A percentile compares a stretch with the other conserved stretches of the same genome.
Conservation (phyloP, 495 filamentous ascomycete species). For the Trichoderma asperelloides region DNA sequence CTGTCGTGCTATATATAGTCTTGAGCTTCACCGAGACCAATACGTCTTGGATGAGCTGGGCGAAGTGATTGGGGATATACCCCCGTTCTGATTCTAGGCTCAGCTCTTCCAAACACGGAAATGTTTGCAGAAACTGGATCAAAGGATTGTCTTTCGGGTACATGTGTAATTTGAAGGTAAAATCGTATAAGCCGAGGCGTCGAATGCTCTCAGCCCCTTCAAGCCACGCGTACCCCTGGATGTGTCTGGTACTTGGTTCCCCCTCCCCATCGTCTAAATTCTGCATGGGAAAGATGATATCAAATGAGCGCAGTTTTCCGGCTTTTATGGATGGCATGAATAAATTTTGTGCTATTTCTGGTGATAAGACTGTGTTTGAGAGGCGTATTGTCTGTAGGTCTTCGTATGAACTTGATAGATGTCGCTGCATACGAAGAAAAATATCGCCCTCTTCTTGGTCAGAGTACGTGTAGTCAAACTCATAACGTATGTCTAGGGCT, state of each 20-base stretch:
- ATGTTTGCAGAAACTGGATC: neutral
- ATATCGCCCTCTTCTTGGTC: neutral
- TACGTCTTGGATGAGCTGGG: neutral
- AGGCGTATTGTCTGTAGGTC: neutral
- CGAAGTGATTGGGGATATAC: neutral
- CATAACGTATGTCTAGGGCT: neutral
- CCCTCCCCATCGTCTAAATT: neutral
- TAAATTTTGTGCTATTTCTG: neutral
- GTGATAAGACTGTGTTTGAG: neutral
- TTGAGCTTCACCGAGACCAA: neutral
- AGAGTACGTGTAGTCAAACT: neutral
- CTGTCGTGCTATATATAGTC: neutral
- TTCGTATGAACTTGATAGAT: neutral
- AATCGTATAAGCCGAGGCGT: neutral
- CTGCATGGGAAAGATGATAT: neutral
- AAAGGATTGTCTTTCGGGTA: neutral
- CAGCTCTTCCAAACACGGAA: neutral
- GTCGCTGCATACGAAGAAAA: neutral
- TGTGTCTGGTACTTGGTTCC: neutral
- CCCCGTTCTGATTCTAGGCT: neutral
- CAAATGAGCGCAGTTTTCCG: neutral
- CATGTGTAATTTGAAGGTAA: neutral
- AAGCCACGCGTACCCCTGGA: neutral
- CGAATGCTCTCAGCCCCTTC: slow-evolving; percentile 1
- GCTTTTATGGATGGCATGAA: neutral